Conservation (phyloP, 73 alveolate species). For the Paramecium octaurelia region DNA sequence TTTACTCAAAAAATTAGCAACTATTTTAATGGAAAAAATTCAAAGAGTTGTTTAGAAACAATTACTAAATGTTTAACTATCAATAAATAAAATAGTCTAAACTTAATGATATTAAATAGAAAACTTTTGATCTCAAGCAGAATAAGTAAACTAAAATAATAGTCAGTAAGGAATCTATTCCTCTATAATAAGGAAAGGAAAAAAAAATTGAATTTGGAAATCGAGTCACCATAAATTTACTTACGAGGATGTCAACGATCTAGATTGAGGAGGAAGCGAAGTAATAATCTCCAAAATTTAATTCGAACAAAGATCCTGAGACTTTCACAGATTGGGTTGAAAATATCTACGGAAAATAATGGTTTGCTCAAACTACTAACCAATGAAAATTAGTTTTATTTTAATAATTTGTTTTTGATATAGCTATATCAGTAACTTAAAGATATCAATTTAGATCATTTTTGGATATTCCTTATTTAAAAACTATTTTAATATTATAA, state of each 20-base stretch:
- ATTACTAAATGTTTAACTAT: neutral
- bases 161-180: neutral
- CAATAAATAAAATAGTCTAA: neutral
- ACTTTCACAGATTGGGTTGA: too few species aligned
- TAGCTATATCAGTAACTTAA: too few species aligned
- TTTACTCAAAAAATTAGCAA: neutral
- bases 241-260: neutral
- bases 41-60: neutral
- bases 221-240: neutral
- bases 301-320: too few species aligned
- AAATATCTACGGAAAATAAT: too few species aligned
- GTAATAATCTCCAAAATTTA: too few species aligned
- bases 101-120: neutral
- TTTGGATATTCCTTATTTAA: too few species aligned
- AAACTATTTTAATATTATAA: too few species aligned
- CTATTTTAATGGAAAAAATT: neutral
- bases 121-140: neutral
- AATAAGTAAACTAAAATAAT: neutral
- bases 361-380: too few species aligned
- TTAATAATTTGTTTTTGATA: too few species aligned
- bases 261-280: too few species aligned
- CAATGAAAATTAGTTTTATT: too few species aligned
- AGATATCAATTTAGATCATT: too few species aligned
- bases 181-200: neutral
- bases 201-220: neutral